Evolutionary conservation across 2,329 filamentous ascomycete species (phyloP).

Genomic region (Curvularia lunata): DNA sequence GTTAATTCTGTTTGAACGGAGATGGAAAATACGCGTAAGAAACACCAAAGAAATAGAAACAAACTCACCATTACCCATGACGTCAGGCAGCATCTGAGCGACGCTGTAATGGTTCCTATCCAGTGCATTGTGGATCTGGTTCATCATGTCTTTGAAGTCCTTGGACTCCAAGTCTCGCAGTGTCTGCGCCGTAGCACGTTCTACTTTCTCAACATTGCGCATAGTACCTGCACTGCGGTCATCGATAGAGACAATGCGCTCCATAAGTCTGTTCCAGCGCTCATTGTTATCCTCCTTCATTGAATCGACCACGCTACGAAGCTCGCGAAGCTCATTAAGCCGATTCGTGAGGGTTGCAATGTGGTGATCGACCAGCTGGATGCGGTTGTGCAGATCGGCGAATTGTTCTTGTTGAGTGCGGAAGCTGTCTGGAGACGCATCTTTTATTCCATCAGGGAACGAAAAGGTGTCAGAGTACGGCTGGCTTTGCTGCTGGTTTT

Average conservation of each 20-base stretch:
- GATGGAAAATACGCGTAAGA: background rate
- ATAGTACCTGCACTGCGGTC: slow-evolving; percentile 49
- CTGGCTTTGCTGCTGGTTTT: slow-evolving; percentile 33
- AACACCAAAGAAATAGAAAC: background rate
- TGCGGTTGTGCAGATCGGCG: slow-evolving; percentile 80
- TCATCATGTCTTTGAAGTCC: slow-evolving; percentile 63
- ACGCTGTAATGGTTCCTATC: slow-evolving; percentile 61
- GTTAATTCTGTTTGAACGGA: too few species aligned
- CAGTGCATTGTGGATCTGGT: slow-evolving; percentile 61
- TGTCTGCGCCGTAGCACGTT: slow-evolving; percentile 58
- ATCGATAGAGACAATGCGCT: slow-evolving; percentile 39
- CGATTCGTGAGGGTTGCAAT: slow-evolving; percentile 76
- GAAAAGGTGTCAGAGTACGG: slow-evolving; percentile 23
- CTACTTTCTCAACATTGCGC: slow-evolving; percentile 60
- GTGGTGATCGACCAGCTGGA: slow-evolving; percentile 76
- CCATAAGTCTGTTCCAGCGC: slow-evolving; percentile 61
- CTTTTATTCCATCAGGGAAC: slow-evolving; percentile 50
- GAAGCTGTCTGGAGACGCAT: slow-evolving; percentile 54
- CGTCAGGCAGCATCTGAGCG: slow-evolving; percentile 58
- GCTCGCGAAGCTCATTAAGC: slow-evolving; percentile 65
- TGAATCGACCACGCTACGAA: slow-evolving; percentile 66
- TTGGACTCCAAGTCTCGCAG: slow-evolving; percentile 62
- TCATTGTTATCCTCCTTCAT: slow-evolving; percentile 62
- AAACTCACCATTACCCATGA: slow-evolving; percentile 58
- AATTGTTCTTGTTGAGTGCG: slow-evolving; percentile 68